Base-by-base conservation (phyloP, 306 rosid species). In the Cucurbita argyrosperma region DNA sequence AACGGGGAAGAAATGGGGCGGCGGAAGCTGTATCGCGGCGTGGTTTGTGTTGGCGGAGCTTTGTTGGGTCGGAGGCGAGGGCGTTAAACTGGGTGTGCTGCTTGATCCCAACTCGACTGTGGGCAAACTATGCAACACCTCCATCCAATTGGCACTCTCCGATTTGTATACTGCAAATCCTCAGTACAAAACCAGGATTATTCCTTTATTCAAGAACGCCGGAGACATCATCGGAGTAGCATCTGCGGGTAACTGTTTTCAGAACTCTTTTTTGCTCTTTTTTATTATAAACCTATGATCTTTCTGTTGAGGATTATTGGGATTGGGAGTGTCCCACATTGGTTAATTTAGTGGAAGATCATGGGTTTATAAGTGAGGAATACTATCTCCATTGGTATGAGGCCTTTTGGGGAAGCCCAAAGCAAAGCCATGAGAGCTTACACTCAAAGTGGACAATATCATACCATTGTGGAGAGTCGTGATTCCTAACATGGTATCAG, bases 71-170 rank as follows among this genome's bases (percentile, higher is more conserved):
- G 30, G 30, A 15, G 51, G 51, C 8, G 71, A 18, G 15, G 5
- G 2, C 3, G 14, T 64, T 5, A 14, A 53, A 14, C 76, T 74
- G 5, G 79, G 82, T 0, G 78, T 79, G 8, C 52, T 79, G 69
- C 76, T 79, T 46, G 71, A 79, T 58, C 54, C 9, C 18, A 59
- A 26, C 3, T 7, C 54, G 3, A 15, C 10, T 5, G 74, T 66
- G 39, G 79, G 79, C 15, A 13, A 10, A 50, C 7, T 67, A 19
- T 60, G 74, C 2, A 54, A 56, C 6, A 35, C 8, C 37, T 66
- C 43, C 45, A 66, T 76, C 19, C 18, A 11, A 23, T 4, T 76
- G 16, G 79, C 67, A 12, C 10, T 76, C 18, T 65, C 46, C 3
- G 79, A 76, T 49, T 76, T 76, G 68, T 54, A 76, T 11, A 1